phyloP scores from a whole-genome alignment of 495 filamentous ascomycete genomes.

The Terfezia claveryi region DNA sequence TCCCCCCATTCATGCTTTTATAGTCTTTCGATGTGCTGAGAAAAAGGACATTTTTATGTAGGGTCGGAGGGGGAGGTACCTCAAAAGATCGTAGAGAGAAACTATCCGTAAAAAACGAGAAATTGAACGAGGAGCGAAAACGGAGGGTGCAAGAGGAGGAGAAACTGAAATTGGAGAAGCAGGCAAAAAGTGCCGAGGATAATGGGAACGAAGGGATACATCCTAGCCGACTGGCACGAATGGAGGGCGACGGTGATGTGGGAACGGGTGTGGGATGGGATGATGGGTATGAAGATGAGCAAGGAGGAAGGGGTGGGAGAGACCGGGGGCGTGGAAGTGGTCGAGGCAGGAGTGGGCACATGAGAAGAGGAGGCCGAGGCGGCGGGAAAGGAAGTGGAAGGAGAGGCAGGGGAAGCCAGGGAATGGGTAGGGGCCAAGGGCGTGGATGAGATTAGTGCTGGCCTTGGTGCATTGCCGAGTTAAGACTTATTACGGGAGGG shows the following conservation, averaged over 20 bases:
- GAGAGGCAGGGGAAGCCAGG: neutral
- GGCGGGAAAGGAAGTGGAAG: neutral
- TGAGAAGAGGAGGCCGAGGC: neutral
- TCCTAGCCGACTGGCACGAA: constrained; percentile 6
- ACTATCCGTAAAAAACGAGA: constrained; percentile 67
- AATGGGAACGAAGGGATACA: constrained; percentile 8
- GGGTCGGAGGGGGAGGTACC: constrained; percentile 67
- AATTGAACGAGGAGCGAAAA: constrained; percentile 60
- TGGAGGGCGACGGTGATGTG: neutral
- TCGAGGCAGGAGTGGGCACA: neutral
- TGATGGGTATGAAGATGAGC: neutral
- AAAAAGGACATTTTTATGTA: constrained; percentile 18
- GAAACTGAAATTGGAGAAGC: constrained; percentile 33
- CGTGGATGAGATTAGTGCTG: too few relatives aligned
- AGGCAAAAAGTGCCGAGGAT: constrained; percentile 22
- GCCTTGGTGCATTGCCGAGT: too few relatives aligned
- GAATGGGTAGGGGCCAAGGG: neutral
- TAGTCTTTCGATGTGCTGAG: neutral
- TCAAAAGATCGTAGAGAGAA: constrained; percentile 46
- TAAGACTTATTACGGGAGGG: too few relatives aligned
- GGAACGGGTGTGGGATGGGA: neutral
- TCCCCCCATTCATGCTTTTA: neutral
- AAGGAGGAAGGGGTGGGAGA: neutral
- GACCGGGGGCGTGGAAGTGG: neutral
- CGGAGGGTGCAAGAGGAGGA: constrained; percentile 25